These are phyloP conservation scores for Tolypocladium amazonense DNA, from an alignment of 2,329 filamentous ascomycete genomes.

Conservation along the genomic window DNA sequence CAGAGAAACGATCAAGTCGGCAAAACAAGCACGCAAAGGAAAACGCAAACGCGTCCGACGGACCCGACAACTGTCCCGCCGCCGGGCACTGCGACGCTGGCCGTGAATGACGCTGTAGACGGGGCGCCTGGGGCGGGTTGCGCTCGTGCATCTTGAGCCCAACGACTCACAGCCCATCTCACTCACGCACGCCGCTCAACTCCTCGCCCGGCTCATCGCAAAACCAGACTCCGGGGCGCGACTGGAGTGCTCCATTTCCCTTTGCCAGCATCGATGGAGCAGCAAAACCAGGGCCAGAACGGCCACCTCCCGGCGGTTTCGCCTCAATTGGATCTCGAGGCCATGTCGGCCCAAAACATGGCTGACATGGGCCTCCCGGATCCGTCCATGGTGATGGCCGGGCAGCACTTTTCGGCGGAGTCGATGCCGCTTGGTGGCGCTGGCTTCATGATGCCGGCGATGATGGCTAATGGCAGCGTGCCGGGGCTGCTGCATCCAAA, in stretches of 20 bases:
- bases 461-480: slow-evolving; percentile 18
- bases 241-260: background rate
- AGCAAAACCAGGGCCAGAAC: background rate
- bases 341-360: slow-evolving; percentile 4
- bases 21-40: background rate
- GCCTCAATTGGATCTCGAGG: background rate
- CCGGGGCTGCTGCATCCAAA: slow-evolving; percentile 9
- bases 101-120: background rate
- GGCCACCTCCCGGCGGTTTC: background rate
- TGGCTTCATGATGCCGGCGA: slow-evolving; percentile 19
- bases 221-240: background rate
- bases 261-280: background rate
- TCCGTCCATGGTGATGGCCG: slow-evolving; percentile 9
- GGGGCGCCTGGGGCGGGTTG: background rate
- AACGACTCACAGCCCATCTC: background rate
- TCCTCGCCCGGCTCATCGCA: background rate
- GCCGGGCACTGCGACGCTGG: background rate
- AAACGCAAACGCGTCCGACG: background rate
- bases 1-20: background rate
- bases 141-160: background rate
- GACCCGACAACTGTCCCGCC: background rate
- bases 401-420: slow-evolving; percentile 14
- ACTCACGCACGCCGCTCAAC: background rate
- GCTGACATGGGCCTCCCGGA: background rate
- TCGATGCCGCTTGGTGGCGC: slow-evolving; percentile 15